Base-by-base conservation (phyloP, 2,329 filamentous ascomycete species). In the Fusarium multiceps region DNA sequence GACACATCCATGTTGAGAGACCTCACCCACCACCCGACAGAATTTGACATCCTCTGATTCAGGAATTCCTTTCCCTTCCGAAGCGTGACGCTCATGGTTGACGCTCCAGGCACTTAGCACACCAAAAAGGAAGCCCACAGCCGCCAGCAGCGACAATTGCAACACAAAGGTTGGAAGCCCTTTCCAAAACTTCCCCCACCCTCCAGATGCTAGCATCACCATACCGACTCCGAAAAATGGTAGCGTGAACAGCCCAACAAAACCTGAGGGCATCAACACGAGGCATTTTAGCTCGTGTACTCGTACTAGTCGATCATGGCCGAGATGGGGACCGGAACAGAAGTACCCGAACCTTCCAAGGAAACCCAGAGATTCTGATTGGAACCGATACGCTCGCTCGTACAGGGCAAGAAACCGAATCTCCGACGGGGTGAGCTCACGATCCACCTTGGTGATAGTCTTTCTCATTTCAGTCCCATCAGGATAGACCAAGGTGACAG, bases 281-380 rank as follows among this genome's bases (percentile, higher is more conserved):
- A 34, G 16, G 2, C 14, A 34, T 34, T 34, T 9, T 16, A 34
- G 32, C 32, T 34, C 32, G 32, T 18, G 32, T 34, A 34, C 14
- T 34, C 32, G 32, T 34, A 34, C 32, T 9, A 9, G 32, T 11
- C 32, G 10, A 37, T 37, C 34, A n/a, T 37, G 10, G 34, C 4
- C 4, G 3, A n/a, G 55, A 37, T 41, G 54, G 18, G 58, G 63
- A 0, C 46, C 63, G 13, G 43, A 11, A 2, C 28, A 67, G 28
- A 67, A 40, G 4, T 49, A 54, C 4, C 57, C 62, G n/a, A 70
- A 37, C 16, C 3, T 48, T 28, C 59, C 57, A 2, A 62, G 66
- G 20, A 63, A 13, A 34, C 42, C 21, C 1, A 70, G 21, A 21
- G 45, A 47, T 28, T 58, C 25, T 14, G 66, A 67, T 43, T 67